Base-by-base conservation (phyloP, 257 asterid genomes). In the Solanum sitiens region DNA sequence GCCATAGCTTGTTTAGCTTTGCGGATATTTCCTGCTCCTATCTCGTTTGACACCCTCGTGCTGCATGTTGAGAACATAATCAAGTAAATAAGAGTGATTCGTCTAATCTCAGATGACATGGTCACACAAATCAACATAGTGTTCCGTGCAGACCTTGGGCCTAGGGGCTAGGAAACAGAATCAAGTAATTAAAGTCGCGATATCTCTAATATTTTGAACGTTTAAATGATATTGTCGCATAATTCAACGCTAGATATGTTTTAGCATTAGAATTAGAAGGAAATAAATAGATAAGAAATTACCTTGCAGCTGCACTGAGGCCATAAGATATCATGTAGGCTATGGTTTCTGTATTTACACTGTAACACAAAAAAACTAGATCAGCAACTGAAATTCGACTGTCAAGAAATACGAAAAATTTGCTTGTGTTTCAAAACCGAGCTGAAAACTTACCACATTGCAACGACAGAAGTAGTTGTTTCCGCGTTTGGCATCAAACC, bases 281-380 rank as follows among this genome's bases (percentile, higher is more conserved):
- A 79, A 79, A 11, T 39, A 45, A 44, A 79, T 8, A 20, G 59
- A 44, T 13, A 68, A 68, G 75, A 42, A 8, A 13, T 89, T 93
- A 95, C 98, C 98, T 95, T 15, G 98, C 98, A 68, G 98, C 98
- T 47, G 98, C 95, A 72, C 96, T 94, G 20, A 95, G 95, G 16
- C 96, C 98, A 71, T 95, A 96, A 35, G 98, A 94, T 33, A 92
- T 87, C 98, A 93, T 95, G 90, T 86, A 96, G 87, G 92, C 68
- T 56, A 89, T 80, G 83, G 91, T 86, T 88, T 91, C 91, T 44
- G 93, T 92, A 45, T 90, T 90, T 47, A 92, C 90, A 84, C 94
- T 91, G 89, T 25, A 25, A 18, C 39, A 67, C 45, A 84, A 77
- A 44, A 87, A n/a, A 37, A 37, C 20, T 0, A 83, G 37, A 67